phyloP scores from a whole-genome alignment of 768 basidiomycete species.

The Serendipita sp. region DNA sequence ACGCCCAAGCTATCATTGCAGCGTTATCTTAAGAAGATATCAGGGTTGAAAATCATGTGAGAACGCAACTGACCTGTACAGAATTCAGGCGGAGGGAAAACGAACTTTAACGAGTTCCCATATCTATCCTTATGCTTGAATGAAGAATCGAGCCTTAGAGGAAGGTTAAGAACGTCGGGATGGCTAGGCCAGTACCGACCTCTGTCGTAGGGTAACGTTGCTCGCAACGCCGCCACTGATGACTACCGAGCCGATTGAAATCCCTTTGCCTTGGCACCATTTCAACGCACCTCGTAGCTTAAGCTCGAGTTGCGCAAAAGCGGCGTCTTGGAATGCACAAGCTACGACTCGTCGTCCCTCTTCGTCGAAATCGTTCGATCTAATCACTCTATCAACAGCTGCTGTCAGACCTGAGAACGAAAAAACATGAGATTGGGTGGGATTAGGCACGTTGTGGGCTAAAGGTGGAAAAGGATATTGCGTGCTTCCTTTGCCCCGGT shows the following conservation, averaged over 20 bases:
- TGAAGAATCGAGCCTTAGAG: background rate
- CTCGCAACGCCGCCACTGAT: constrained; percentile 91
- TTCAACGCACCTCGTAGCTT: constrained; percentile 45
- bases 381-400: constrained; percentile 40
- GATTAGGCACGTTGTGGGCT: background rate
- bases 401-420: constrained; percentile 72
- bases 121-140: background rate
- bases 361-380: constrained; percentile 12
- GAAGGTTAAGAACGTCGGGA: background rate
- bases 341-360: constrained; percentile 30
- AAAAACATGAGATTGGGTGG: constrained; percentile 33
- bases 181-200: constrained; percentile 41
- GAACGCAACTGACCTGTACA: constrained; percentile 51
- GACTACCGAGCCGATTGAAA: constrained; percentile 43
- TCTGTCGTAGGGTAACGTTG: constrained; percentile 48
- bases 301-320: constrained; percentile 52
- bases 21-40: constrained; percentile 56
- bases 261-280: constrained; percentile 26
- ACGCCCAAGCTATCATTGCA: constrained; percentile 90
- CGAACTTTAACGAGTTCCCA: constrained; percentile 15
- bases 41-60: background rate
- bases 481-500: constrained; percentile 13
- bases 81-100: constrained; percentile 60
- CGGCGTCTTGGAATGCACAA: constrained; percentile 54
- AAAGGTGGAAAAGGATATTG: background rate